A percentile compares a stretch with the other conserved stretches of the same genome.
These are phyloP conservation scores for Boletus edulis DNA, from an alignment of 768 basidiomycete species.

Conservation along the genomic window DNA sequence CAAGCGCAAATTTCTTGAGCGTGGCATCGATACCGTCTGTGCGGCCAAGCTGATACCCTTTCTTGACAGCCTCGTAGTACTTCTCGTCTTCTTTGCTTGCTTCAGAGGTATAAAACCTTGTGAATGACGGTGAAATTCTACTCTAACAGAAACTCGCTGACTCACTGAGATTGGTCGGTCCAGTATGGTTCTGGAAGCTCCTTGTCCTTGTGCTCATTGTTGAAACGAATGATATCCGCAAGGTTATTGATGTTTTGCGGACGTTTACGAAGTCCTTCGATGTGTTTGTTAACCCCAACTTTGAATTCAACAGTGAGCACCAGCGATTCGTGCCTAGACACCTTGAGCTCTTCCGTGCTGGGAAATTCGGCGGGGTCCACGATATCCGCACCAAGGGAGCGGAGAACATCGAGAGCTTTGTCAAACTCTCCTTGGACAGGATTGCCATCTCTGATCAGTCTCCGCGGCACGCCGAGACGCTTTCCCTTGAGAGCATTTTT, in stretches of 20 bases:
- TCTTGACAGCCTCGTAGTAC: slow-evolving; percentile 44
- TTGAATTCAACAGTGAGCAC: slow-evolving; percentile 61
- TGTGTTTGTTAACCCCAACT: slow-evolving; percentile 53
- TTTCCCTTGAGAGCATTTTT: slow-evolving; percentile 46
- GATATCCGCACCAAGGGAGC: slow-evolving; percentile 44
- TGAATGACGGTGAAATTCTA: background rate
- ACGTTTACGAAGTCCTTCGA: slow-evolving; percentile 44
- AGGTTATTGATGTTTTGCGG: slow-evolving; percentile 56
- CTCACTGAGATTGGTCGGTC: slow-evolving; percentile 35
- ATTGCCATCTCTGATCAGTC: slow-evolving; percentile 23
- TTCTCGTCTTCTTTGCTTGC: slow-evolving; percentile 26
- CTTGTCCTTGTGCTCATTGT: slow-evolving; percentile 48
- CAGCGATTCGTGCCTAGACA: slow-evolving; percentile 47
- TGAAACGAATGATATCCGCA: slow-evolving; percentile 57
- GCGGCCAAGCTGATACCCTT: slow-evolving; percentile 46
- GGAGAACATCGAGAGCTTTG: slow-evolving; percentile 36
- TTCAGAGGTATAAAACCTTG: slow-evolving; percentile 23
- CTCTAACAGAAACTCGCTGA: background rate
- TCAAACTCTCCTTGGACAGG: slow-evolving; percentile 37
- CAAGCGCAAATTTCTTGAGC: slow-evolving; percentile 43
- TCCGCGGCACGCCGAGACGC: slow-evolving; percentile 53
- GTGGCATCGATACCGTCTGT: slow-evolving; percentile 54
- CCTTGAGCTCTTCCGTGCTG: slow-evolving; percentile 46
- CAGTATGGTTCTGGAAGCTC: slow-evolving; percentile 41
- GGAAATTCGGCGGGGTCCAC: slow-evolving; percentile 61